Percentiles rank a stretch among this genome's conserved stretches.
phyloP scores from a whole-genome alignment of 495 filamentous ascomycete genomes.

The Chaetomidium leptoderma region DNA sequence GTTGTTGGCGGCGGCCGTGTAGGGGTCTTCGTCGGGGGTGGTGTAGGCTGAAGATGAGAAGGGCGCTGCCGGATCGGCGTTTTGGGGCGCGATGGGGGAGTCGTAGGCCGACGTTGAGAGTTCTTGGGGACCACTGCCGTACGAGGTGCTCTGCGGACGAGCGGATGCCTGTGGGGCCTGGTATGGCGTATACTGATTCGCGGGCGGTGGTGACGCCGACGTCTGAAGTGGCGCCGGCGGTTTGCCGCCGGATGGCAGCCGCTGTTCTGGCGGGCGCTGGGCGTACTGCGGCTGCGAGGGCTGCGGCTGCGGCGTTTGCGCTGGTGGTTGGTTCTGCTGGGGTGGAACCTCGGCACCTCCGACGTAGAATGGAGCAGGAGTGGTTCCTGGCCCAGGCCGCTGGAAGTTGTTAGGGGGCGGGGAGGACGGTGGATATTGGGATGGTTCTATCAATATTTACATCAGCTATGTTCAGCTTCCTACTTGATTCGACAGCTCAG shows the following conservation, averaged over 20 bases:
- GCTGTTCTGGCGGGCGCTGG: conserved; percentile 33
- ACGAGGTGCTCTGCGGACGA: conserved; percentile 67
- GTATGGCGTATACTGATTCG: conserved; percentile 41
- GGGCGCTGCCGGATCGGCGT: conserved; percentile 40
- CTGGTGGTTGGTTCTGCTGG: conserved; percentile 28
- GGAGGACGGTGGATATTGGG: conserved; percentile 44
- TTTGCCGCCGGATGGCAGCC: conserved; percentile 39
- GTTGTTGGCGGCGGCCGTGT: conserved; percentile 27
- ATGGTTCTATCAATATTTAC: conserved; percentile 30
- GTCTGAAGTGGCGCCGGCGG: conserved; percentile 48
- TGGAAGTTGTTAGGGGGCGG: conserved; percentile 46
- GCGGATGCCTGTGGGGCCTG: conserved; percentile 41
- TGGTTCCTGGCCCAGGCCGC: conserved; percentile 32
- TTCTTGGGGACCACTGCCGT: conserved; percentile 71
- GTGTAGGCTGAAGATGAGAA: conserved; percentile 60
- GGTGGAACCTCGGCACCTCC: conserved; percentile 44
- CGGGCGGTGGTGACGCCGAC: conserved; percentile 38
- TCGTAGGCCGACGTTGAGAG: conserved; percentile 80
- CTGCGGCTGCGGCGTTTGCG: conserved; percentile 28
- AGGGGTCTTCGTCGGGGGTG: conserved; percentile 49
- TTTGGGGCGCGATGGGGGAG: conserved; percentile 63
- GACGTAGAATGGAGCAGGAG: conserved; percentile 44
- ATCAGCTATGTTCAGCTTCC: conserved; percentile 25
- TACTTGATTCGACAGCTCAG: conserved; percentile 29
- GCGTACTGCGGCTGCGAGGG: conserved; percentile 36